These are phyloP conservation scores for Hericium alpestre DNA, from an alignment of 768 basidiomycete genomes.

Conservation along the genomic window DNA sequence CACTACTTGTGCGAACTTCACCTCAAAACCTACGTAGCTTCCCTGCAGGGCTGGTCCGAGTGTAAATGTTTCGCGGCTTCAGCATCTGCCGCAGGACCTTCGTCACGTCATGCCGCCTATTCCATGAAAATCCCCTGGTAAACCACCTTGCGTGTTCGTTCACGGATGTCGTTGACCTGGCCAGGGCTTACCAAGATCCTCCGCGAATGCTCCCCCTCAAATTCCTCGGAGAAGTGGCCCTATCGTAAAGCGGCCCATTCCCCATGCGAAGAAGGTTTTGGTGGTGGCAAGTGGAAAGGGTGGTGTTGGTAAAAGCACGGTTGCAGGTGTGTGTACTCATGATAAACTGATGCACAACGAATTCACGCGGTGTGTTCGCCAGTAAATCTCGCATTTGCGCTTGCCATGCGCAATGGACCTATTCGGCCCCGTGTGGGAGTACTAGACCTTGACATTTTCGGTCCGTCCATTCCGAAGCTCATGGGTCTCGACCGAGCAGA, in stretches of 20 bases:
- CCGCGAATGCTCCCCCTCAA: slow-evolving; percentile 31
- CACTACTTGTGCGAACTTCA: too few relatives aligned
- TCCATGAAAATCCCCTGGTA: slow-evolving; percentile 53
- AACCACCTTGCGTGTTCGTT: slow-evolving; percentile 9
- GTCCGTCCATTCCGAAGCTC: slow-evolving; percentile 85
- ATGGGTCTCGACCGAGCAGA: slow-evolving; percentile 76
- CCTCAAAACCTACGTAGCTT: too few relatives aligned
- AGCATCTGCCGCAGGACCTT: slow-evolving; percentile 1
- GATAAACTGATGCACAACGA: background rate
- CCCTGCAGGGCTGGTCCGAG: too few relatives aligned
- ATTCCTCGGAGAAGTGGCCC: slow-evolving; percentile 50
- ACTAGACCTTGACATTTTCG: slow-evolving; percentile 92
- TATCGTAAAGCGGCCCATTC: slow-evolving; percentile 44
- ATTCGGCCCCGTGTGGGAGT: slow-evolving; percentile 61
- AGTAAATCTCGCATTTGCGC: slow-evolving; percentile 78
- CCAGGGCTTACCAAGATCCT: slow-evolving; percentile 20
- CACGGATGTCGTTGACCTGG: background rate
- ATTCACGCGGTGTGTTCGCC: background rate
- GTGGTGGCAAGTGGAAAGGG: slow-evolving; percentile 91
- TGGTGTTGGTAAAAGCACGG: slow-evolving; percentile 90
- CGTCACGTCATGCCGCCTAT: slow-evolving; percentile 4
- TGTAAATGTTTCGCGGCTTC: too few relatives aligned
- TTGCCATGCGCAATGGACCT: slow-evolving; percentile 34
- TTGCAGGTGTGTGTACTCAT: slow-evolving; percentile 52
- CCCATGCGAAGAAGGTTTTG: slow-evolving; percentile 70